A percentile compares a stretch with the other conserved stretches of the same genome.
These are phyloP conservation scores for Tympanopsis confertula DNA, from an alignment of 2,329 filamentous ascomycete genomes.

Conservation along the genomic window DNA sequence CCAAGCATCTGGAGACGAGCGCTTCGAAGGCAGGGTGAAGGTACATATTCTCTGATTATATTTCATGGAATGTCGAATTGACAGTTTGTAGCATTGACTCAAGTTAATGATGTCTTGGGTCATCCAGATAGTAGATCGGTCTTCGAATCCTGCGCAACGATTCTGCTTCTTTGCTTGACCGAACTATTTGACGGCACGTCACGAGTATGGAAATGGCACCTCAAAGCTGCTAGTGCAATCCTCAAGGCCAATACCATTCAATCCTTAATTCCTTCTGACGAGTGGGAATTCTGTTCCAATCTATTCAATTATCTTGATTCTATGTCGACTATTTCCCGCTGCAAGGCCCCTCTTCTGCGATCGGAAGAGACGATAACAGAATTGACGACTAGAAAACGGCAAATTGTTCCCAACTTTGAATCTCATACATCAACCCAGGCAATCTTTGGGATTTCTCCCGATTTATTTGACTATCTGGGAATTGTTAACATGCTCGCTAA, in stretches of 20 bases:
- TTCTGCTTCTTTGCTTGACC: conserved; percentile 27
- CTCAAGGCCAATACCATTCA: conserved; percentile 17
- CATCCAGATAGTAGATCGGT: conserved; percentile 14
- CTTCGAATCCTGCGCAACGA: conserved; percentile 24
- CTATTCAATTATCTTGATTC: conserved; percentile 20
- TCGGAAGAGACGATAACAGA: no score
- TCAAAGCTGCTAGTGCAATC: conserved; percentile 26
- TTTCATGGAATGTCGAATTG: conserved; percentile 8
- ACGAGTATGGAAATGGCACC: conserved; percentile 26
- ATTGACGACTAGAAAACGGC: no score
- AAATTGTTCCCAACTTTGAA: no score
- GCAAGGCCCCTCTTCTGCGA: conserved; percentile 14
- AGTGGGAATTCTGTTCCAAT: conserved; percentile 22
- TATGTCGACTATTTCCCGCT: conserved; percentile 16
- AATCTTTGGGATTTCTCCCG: no score
- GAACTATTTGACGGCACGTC: conserved; percentile 28
- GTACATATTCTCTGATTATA: conserved; percentile 16
- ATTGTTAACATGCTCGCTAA: conserved; percentile 12
- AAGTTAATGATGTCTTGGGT: conserved; percentile 10
- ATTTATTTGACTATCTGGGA: no score
- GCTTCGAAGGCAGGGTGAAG: conserved; percentile 17
- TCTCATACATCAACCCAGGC: no score
- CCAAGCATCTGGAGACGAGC: conserved; percentile 16
- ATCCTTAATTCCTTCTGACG: conserved; percentile 10
- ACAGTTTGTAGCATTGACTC: conserved; percentile 8